phyloP scores from a whole-genome alignment of 768 basidiomycete species.

The Xanthoconium stramineum region DNA sequence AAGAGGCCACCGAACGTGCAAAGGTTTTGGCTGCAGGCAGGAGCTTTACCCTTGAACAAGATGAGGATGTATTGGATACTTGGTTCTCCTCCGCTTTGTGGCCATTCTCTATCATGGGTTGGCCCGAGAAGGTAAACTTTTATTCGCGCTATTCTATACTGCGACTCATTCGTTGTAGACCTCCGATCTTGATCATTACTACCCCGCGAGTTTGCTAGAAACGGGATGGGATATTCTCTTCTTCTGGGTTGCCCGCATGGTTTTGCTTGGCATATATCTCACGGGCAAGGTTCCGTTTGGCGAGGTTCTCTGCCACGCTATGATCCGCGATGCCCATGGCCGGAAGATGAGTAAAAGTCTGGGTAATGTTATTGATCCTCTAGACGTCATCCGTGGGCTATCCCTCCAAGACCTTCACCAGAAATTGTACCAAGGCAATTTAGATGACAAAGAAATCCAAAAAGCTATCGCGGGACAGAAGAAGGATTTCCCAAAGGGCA shows the following conservation, averaged over 20 bases:
- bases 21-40: constrained; percentile 62
- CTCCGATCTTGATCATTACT: constrained; percentile 73
- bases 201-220: constrained; percentile 87
- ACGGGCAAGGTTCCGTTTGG: constrained; percentile 92
- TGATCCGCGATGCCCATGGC: constrained; percentile 98
- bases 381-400: constrained; percentile 90
- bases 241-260: constrained; percentile 99
- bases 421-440: constrained; percentile 86
- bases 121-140: constrained; percentile 79
- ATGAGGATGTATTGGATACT: constrained; percentile 96
- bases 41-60: constrained; percentile 79
- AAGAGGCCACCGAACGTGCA: constrained; percentile 77
- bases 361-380: constrained; percentile 96
- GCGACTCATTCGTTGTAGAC: constrained; percentile 48
- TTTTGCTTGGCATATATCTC: constrained; percentile 82
- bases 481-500: constrained; percentile 98
- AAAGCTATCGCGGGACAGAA: constrained; percentile 96
- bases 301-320: constrained; percentile 96
- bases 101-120: constrained; percentile 97
- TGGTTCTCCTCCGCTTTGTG: constrained; percentile 99
- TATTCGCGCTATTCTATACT: background rate
- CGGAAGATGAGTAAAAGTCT: constrained; percentile 99
- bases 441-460: constrained; percentile 88
- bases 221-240: constrained; percentile 99
- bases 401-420: constrained; percentile 75